phyloP scores from a whole-genome alignment of 2,329 filamentous ascomycete genomes.

The Ophiostoma fasciatum region DNA sequence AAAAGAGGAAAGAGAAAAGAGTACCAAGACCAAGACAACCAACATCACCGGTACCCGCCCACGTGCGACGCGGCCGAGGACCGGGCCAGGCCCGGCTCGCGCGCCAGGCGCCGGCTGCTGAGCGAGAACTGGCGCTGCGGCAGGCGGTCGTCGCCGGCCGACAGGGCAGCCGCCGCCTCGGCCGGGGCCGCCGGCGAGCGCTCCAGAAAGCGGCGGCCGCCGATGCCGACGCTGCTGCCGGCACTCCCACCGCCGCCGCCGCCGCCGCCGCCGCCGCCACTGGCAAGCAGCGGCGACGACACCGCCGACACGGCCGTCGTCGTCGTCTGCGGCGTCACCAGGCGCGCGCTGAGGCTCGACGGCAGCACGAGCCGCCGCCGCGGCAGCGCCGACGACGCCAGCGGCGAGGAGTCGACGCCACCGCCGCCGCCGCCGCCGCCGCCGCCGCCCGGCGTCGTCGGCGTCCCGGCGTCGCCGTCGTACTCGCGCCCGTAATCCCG shows the following conservation, averaged over 20 bases:
- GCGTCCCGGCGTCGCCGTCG: conserved; percentile 3
- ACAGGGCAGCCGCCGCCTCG: not conserved
- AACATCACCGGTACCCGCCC: conserved; percentile 28
- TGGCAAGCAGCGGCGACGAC: conserved; percentile 8
- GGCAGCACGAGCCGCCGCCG: conserved; percentile 38
- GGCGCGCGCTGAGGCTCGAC: conserved; percentile 32
- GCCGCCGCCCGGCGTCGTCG: conserved; percentile 11
- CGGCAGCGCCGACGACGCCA: conserved; percentile 31
- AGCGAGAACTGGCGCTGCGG: conserved; percentile 30
- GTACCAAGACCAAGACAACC: not conserved
- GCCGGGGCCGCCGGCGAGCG: conserved; percentile 24
- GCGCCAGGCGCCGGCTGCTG: conserved; percentile 20
- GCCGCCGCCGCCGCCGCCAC: conserved; percentile 21
- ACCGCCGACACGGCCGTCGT: conserved; percentile 16
- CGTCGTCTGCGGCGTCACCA: conserved; percentile 25
- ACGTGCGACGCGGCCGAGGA: conserved; percentile 25
- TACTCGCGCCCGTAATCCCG: not conserved
- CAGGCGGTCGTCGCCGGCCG: no score
- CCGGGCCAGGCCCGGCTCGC: conserved; percentile 27
- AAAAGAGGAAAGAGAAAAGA: no score
- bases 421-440: conserved; percentile 8
- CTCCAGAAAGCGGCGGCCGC: conserved; percentile 33
- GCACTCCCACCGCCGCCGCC: not conserved
- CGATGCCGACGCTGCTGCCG: no score
- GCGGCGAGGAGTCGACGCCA: conserved; percentile 12